Evolutionary conservation across 768 basidiomycete species (phyloP).

Genomic region (Trametes cingulata): DNA sequence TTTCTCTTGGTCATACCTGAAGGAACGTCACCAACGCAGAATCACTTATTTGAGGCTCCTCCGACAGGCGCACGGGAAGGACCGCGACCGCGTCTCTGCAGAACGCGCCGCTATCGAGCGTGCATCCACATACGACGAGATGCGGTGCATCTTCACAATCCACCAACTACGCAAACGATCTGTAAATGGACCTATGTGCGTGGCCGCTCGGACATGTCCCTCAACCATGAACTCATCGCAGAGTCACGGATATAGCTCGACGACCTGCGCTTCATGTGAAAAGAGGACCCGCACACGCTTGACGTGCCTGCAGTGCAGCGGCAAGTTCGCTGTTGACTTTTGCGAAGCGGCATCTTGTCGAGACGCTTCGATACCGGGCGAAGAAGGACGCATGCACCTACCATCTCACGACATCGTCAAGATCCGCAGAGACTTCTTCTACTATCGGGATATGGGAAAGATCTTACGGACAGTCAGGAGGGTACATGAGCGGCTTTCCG

Average conservation of each 20-base stretch:
- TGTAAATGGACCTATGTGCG: not conserved
- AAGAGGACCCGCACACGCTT: not conserved
- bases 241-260: not conserved
- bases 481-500: not conserved
- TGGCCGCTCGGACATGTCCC: not conserved
- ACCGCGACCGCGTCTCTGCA: too few species aligned
- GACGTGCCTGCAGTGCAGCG: not conserved
- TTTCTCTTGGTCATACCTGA: conserved; percentile 37
- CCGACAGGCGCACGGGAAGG: too few species aligned
- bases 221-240: not conserved
- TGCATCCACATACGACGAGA: not conserved
- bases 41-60: too few species aligned
- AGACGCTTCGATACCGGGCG: not conserved
- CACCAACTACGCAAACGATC: not conserved
- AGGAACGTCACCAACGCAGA: too few species aligned
- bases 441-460: not conserved
- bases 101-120: not conserved
- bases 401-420: not conserved
- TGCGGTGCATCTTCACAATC: not conserved
- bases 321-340: not conserved
- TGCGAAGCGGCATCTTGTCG: not conserved
- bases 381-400: not conserved
- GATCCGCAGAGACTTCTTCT: not conserved
- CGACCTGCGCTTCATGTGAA: not conserved
- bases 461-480: not conserved